Evolutionary conservation across 2,329 filamentous ascomycete species (phyloP).

Genomic region (Pseudogymnoascus verrucosus): DNA sequence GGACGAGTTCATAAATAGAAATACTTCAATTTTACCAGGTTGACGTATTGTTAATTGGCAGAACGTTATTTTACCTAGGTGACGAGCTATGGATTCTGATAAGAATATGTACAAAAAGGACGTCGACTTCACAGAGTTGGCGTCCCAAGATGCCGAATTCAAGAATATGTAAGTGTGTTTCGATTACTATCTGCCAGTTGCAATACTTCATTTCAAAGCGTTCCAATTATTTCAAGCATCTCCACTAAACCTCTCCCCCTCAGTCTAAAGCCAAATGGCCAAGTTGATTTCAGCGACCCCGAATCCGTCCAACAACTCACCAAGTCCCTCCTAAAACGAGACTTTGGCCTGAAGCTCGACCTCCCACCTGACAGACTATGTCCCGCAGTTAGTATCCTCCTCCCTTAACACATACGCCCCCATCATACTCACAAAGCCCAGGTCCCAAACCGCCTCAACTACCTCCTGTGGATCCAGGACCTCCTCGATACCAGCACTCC

Average conservation of each 20-base stretch:
- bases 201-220: not conserved
- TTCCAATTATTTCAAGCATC: not conserved
- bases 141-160: slow-evolving; percentile 50
- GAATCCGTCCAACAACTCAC: slow-evolving; percentile 72
- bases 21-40: not conserved
- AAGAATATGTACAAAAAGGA: slow-evolving; percentile 45
- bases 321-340: slow-evolving; percentile 63
- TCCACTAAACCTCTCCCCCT: not conserved
- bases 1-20: not conserved
- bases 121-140: slow-evolving; percentile 55
- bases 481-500: slow-evolving; percentile 63
- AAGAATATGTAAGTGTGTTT: slow-evolving; percentile 43
- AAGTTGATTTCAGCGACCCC: slow-evolving; percentile 76
- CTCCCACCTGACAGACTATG: slow-evolving; percentile 75
- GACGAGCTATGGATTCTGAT: not conserved
- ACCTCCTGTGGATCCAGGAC: slow-evolving; percentile 79
- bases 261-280: slow-evolving; percentile 45
- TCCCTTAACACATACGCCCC: not conserved
- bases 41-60: not conserved
- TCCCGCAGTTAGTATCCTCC: slow-evolving; percentile 57
- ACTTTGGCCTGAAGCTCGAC: slow-evolving; percentile 65
- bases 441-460: slow-evolving; percentile 68
- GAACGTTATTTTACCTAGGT: no score
- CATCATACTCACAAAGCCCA: slow-evolving; percentile 19
- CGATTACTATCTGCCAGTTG: not conserved